These are phyloP conservation scores for Casuarina equisetifolia DNA, from an alignment of 306 rosid species.

Conservation along the genomic window DNA sequence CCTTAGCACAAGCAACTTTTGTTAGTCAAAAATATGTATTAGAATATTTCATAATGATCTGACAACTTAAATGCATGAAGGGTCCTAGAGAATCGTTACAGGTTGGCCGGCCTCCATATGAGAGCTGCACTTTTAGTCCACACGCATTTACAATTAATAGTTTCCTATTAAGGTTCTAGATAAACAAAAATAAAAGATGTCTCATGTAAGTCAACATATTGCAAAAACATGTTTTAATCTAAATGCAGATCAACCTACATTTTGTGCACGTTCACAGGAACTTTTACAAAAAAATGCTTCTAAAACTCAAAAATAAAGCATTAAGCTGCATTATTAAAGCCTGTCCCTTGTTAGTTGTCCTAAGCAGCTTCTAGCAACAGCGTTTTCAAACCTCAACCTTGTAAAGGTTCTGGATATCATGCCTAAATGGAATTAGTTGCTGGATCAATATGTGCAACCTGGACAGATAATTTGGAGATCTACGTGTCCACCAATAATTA, in stretches of 20 bases:
- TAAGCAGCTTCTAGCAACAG: not conserved
- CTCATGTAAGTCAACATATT: too few species aligned
- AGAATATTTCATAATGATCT: not conserved
- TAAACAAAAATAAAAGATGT: too few species aligned
- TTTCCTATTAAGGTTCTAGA: too few species aligned
- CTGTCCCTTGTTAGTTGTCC: not conserved
- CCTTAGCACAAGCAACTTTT: not conserved
- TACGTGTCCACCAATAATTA: not conserved
- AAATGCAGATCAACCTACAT: too few species aligned
- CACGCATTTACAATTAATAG: not conserved
- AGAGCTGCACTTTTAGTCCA: not conserved
- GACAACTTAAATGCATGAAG: not conserved
- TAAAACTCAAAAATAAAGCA: too few species aligned
- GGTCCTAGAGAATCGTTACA: not conserved
- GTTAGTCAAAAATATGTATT: too few species aligned
- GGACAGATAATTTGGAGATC: not conserved
- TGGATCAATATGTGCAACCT: not conserved
- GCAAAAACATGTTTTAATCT: too few species aligned
- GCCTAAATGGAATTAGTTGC: not conserved
- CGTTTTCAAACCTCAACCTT: not conserved
- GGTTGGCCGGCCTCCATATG: not conserved
- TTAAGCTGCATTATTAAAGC: too few species aligned
- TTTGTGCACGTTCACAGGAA: too few species aligned
- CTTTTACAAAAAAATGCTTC: too few species aligned
- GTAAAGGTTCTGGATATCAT: too few species aligned